Evolutionary conservation across 106 monocot species (phyloP).

Genomic region (Phalaenopsis aphrodite): DNA sequence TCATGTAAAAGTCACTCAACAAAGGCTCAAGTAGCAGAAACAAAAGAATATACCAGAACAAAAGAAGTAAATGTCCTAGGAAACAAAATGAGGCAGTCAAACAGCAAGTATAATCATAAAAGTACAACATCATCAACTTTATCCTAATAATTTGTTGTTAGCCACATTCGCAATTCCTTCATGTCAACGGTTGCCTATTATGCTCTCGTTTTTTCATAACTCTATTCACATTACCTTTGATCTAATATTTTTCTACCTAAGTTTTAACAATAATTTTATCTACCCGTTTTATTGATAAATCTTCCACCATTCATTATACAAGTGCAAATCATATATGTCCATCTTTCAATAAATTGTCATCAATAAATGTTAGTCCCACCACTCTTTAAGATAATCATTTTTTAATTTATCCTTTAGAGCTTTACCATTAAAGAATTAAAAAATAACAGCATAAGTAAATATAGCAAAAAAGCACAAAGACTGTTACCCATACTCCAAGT

Average conservation of each 20-base stretch:
- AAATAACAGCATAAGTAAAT: background rate
- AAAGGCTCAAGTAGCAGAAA: background rate
- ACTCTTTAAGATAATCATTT: background rate
- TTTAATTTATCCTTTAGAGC: background rate
- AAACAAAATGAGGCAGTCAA: background rate
- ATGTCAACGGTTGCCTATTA: background rate
- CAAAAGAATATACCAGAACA: background rate
- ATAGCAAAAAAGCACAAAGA: background rate
- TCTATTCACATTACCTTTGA: background rate
- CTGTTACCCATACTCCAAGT: background rate
- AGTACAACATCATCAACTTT: background rate
- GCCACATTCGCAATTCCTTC: background rate
- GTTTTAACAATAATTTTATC: background rate
- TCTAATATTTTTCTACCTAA: background rate
- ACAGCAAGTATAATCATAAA: background rate
- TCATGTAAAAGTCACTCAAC: no score
- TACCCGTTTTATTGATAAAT: background rate
- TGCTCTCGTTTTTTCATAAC: background rate
- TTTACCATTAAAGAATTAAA: background rate
- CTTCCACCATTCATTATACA: background rate
- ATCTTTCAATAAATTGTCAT: background rate
- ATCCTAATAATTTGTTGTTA: background rate
- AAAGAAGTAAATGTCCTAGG: background rate
- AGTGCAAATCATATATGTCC: background rate
- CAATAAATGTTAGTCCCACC: background rate